Conservation (phyloP, 306 rosid species). For the Herpetospermum pedunculosum region DNA sequence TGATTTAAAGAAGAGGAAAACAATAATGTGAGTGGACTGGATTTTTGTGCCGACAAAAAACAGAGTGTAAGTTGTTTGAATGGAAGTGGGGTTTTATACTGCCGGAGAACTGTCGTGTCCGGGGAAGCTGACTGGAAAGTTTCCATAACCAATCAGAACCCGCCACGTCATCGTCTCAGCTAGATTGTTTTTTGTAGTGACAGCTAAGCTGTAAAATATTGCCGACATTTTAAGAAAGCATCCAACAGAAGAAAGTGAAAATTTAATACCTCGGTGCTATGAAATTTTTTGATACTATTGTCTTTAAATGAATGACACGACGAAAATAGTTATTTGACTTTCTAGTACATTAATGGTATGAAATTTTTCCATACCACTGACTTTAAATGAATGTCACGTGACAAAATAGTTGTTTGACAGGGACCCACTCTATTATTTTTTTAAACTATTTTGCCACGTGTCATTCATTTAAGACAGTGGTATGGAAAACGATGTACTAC, state of each 20-base stretch:
- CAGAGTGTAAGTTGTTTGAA: conserved; percentile 14
- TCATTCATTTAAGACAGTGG: too few species aligned
- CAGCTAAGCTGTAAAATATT: conserved; percentile 45
- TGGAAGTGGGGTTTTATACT: conserved; percentile 2
- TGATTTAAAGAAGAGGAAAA: not conserved
- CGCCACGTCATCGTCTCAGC: conserved; percentile 24
- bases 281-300: too few species aligned
- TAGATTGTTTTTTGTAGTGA: conserved; percentile 28
- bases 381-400: too few species aligned
- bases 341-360: too few species aligned
- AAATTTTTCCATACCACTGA: too few species aligned
- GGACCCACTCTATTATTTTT: too few species aligned
- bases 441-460: too few species aligned
- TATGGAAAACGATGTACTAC: too few species aligned
- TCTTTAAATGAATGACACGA: too few species aligned
- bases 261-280: too few species aligned
- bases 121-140: conserved; percentile 5
- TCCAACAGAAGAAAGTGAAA: conserved; percentile 35
- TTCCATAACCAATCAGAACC: conserved; percentile 8
- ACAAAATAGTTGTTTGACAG: too few species aligned
- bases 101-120: conserved; percentile 9
- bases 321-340: too few species aligned
- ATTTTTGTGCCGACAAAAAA: conserved; percentile 33
- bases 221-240: conserved; percentile 44
- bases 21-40: not conserved